Percentiles rank a stretch among this genome's conserved stretches.
These are phyloP conservation scores for Nitzschia putrida DNA, from an alignment of 108 stramenopile genomes.

Conservation along the genomic window DNA sequence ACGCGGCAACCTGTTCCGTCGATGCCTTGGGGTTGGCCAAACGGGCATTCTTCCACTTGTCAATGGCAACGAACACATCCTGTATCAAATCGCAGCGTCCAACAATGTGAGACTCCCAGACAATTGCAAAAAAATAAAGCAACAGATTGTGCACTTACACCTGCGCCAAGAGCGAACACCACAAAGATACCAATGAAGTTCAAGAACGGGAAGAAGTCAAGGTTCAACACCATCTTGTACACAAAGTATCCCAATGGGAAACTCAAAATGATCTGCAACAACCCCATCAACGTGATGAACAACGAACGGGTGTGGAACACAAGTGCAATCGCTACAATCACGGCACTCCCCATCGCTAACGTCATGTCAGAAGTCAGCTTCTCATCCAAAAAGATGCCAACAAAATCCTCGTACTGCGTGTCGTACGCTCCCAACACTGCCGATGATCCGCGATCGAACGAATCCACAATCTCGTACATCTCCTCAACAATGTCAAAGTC, in stretches of 20 bases:
- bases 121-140: too few relatives aligned
- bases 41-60: slow-evolving; percentile 56
- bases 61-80: slow-evolving; percentile 50
- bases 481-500: slow-evolving; percentile 16
- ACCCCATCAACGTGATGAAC: slow-evolving; percentile 41
- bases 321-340: slow-evolving; percentile 38
- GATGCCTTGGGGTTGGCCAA: slow-evolving; percentile 17
- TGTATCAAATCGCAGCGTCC: too few relatives aligned
- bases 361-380: slow-evolving; percentile 38
- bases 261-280: slow-evolving; percentile 49
- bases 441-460: slow-evolving; percentile 27
- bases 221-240: slow-evolving; percentile 42
- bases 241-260: slow-evolving; percentile 56
- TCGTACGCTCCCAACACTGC: slow-evolving; percentile 43
- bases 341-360: slow-evolving; percentile 38
- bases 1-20: slow-evolving; percentile 47
- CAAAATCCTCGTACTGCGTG: slow-evolving; percentile 46
- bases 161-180: slow-evolving; percentile 56
- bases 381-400: slow-evolving; percentile 27
- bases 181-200: slow-evolving; percentile 64
- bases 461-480: slow-evolving; percentile 36
- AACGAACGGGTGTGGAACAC: slow-evolving; percentile 50
- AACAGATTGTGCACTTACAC: too few relatives aligned
- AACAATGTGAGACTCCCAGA: too few relatives aligned
- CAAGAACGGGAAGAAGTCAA: slow-evolving; percentile 54